These are phyloP conservation scores for Candida maesae DNA, from an alignment of 805 yeast species.

Conservation along the genomic window DNA sequence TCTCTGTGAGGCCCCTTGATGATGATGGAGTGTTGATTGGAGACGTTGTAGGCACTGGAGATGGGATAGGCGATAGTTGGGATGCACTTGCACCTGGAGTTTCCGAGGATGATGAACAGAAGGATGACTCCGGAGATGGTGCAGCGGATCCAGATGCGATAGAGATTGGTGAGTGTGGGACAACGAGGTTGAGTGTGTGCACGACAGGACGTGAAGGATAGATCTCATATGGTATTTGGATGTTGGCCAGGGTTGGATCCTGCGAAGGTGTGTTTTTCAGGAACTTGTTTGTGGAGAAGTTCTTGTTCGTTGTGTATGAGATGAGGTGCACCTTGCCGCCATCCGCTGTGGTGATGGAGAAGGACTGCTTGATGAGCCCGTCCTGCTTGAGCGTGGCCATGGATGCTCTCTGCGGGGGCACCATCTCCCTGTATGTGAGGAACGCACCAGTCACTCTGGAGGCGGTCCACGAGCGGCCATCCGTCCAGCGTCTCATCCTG, in stretches of 20 bases:
- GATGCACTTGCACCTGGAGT: not conserved
- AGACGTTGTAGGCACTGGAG: too few relatives aligned
- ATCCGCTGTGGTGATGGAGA: slow-evolving; percentile 49
- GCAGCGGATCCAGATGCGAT: slow-evolving; percentile 9
- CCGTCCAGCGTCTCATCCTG: slow-evolving; percentile 77
- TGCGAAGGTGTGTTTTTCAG: slow-evolving; percentile 37
- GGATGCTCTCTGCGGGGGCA: slow-evolving; percentile 21
- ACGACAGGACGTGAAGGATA: too few relatives aligned
- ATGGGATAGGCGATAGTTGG: too few relatives aligned
- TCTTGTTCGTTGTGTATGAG: slow-evolving; percentile 42
- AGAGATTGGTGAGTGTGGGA: too few relatives aligned
- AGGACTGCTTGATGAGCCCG: slow-evolving; percentile 64
- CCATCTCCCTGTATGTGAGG: slow-evolving; percentile 60
- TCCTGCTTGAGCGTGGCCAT: slow-evolving; percentile 44
- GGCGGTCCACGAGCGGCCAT: slow-evolving; percentile 71
- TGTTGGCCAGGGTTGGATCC: slow-evolving; percentile 33
- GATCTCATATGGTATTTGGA: slow-evolving; percentile 33
- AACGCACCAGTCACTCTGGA: slow-evolving; percentile 65
- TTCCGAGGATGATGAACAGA: not conserved
- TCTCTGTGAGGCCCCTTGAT: not conserved
- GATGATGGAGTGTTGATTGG: slow-evolving; percentile 1
- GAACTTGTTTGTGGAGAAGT: slow-evolving; percentile 27
- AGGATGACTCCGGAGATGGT: slow-evolving; percentile 6
- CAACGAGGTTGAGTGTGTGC: slow-evolving; percentile 1
- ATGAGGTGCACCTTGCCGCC: slow-evolving; percentile 58